These are phyloP conservation scores for Zygosaccharomyces pseudorouxii DNA, from an alignment of 805 yeast genomes.

Conservation along the genomic window DNA sequence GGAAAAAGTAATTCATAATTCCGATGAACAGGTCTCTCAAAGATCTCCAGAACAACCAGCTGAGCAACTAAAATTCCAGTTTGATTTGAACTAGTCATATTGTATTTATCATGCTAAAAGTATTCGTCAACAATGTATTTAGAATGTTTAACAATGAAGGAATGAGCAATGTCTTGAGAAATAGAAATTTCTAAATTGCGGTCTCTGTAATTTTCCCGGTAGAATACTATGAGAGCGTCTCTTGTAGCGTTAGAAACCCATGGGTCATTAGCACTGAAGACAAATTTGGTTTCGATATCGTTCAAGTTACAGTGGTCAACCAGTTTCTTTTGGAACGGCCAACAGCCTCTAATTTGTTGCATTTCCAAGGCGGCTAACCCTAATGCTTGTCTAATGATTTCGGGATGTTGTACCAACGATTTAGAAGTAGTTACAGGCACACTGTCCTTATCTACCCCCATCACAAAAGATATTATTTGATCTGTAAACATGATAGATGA, in stretches of 20 bases:
- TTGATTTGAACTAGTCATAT: conserved; percentile 15
- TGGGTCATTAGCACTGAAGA: conserved; percentile 56
- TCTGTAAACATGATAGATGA: conserved; percentile 29
- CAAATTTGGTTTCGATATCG: conserved; percentile 44
- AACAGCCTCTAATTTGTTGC: conserved; percentile 45
- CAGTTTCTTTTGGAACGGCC: conserved; percentile 47
- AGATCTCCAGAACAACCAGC: conserved; percentile 25
- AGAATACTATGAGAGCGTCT: conserved; percentile 38
- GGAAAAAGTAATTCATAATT: conserved; percentile 57
- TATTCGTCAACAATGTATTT: conserved; percentile 31
- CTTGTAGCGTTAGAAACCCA: conserved; percentile 60
- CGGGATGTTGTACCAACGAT: conserved; percentile 39
- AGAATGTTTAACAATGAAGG: conserved; percentile 58
- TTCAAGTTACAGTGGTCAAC: conserved; percentile 31
- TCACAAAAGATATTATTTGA: conserved; percentile 26
- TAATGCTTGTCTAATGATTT: conserved; percentile 50
- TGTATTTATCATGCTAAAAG: conserved; percentile 8
- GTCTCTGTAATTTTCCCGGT: conserved; percentile 26
- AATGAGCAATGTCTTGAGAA: conserved; percentile 44
- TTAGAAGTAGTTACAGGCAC: conserved; percentile 42
- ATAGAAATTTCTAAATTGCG: conserved; percentile 31
- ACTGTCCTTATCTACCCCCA: conserved; percentile 25
- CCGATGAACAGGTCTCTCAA: conserved; percentile 35
- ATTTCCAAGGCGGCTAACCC: conserved; percentile 59
- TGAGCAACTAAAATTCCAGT: conserved; percentile 22